Evolutionary conservation across 2,329 filamentous ascomycete genomes (phyloP), one percentile per base, ranked within the genome.

Genomic region (Colletotrichum siamense): DNA sequence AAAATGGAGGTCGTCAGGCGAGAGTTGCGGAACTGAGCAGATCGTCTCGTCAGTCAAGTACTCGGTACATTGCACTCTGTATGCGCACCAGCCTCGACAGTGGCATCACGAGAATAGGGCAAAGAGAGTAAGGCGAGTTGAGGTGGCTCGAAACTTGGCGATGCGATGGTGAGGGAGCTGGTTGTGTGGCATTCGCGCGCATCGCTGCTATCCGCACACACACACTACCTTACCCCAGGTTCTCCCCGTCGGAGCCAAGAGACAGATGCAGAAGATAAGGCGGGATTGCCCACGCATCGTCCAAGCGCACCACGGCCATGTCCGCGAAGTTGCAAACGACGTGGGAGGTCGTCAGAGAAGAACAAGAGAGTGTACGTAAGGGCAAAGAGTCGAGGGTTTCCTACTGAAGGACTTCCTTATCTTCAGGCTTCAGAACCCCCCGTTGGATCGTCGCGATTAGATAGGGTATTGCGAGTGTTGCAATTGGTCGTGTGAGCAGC

Each of bases 1-100:
- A 32, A 63, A 52, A 74, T 52, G 64, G 70, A 61, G 74, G 63
- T 44, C 28, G 39, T 76, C 24, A 57, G 55, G 63, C 69, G 69
- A 75, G 32, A 26, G 18, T 39, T 69, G 59, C 64, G 39, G 64
- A 64, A 64, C 32, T 59, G 57, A 32, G 39, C 63, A 69, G 57
- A 44, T 63, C 26, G 13, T 28, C 13, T 61, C 28, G 9, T 63
- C 62, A 63, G 39, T 26, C 30, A 67, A 28, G 24, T 55, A 18
- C 28, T 52, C n/a, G n/a, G 44, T 22, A 52, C 44, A 52, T 52
- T 52, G 44, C 44, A 5, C 44, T 22, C 44, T 52, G 44, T 24
- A 22, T 52, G 44, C n/a, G n/a, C 44, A 52, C 10, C 44, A 52
- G 10, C n/a, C 10, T 52, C n/a, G 44, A 22, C 44, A 52, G 44